Base-by-base conservation (phyloP, 257 asterid species). In the Ballota nigra region DNA sequence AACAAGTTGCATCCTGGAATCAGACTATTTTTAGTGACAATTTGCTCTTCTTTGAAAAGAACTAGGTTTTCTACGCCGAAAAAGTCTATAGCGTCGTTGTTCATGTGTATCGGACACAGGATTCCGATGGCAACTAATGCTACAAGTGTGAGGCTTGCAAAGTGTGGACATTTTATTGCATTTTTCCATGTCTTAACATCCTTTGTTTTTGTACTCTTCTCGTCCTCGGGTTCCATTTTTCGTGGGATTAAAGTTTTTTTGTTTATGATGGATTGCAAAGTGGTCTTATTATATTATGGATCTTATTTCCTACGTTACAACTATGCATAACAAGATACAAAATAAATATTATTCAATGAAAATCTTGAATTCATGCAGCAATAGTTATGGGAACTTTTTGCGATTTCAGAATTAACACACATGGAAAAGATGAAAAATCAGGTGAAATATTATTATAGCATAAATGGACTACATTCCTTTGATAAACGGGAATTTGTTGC, bases 1-100 rank as follows among this genome's bases (percentile, higher is more conserved):
- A 83, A 83, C 38, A 79, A 66, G 59, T 79, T 56, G 41, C 87
- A 79, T 1, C n/a, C 45, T 31, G 72, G 26, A 76, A 10, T 40
- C 9, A 45, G 10, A 19, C 15, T 40, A 57, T 71, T 71, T 69
- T 22, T 15, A 16, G 4, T 7, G 11, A 16, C 52, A 3, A 16
- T 75, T 23, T 63, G 40, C 29, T 24, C 49, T 13, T 63, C 7
- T 47, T 22, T 56, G 16, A 38, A 8, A n/a, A 38, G 0, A 45
- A 72, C 24, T 23, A 15, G 49, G 51, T 38, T 34, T 64, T 80
- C 76, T n/a, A 28, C 11, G 22, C 8, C 34, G 8, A 36, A 43
- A 11, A 64, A 34, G 34, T 67, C 16, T 2, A 0, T 65, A 9
- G 7, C 6, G 2, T 33, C 5, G 8, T 69, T 19, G 29, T 41